Percentiles rank a stretch among this genome's conserved stretches.
Conservation (phyloP, 2,329 filamentous ascomycete genomes). For the Talaromyces sp. region DNA sequence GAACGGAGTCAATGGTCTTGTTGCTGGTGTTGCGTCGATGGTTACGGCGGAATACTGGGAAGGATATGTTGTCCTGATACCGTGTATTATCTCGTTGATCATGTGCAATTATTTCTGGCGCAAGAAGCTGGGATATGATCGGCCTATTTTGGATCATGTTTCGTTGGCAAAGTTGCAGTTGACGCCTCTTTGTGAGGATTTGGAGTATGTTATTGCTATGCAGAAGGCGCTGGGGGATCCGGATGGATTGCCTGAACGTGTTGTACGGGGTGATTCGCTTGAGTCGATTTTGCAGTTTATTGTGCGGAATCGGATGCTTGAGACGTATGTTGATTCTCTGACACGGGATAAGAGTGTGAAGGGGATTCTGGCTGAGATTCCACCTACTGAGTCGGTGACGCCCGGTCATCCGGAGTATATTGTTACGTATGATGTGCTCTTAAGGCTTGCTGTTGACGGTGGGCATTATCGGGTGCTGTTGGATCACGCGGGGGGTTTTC, state of each 20-base stretch:
- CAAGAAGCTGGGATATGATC: slow-evolving; percentile 51
- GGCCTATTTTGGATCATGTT: slow-evolving; percentile 29
- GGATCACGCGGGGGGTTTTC: slow-evolving; percentile 16
- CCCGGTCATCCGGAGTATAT: slow-evolving; percentile 7
- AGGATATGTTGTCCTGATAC: slow-evolving; percentile 56
- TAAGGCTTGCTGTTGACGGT: slow-evolving; percentile 3
- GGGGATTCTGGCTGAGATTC: slow-evolving; percentile 5
- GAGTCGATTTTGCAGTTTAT: slow-evolving; percentile 30
- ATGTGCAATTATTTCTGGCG: slow-evolving; percentile 56
- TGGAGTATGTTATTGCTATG: slow-evolving; percentile 29
- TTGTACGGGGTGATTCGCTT: slow-evolving; percentile 15
- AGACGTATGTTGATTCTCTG: slow-evolving; percentile 31
- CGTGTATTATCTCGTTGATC: slow-evolving; percentile 52
- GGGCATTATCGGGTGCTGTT: slow-evolving; percentile 1
- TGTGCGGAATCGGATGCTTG: slow-evolving; percentile 29
- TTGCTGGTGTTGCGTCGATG: slow-evolving; percentile 55
- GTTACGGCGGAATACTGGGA: slow-evolving; percentile 56
- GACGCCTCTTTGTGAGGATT: slow-evolving; percentile 30
- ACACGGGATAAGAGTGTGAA: slow-evolving; percentile 19
- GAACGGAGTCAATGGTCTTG: slow-evolving; percentile 50
- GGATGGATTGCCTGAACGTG: no score
- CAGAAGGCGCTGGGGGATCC: slow-evolving; percentile 18
- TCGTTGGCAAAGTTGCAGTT: slow-evolving; percentile 12
- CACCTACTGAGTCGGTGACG: neutral
- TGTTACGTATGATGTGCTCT: slow-evolving; percentile 17